phyloP scores from a whole-genome alignment of 116 monocot species.

The Iris pallida region DNA sequence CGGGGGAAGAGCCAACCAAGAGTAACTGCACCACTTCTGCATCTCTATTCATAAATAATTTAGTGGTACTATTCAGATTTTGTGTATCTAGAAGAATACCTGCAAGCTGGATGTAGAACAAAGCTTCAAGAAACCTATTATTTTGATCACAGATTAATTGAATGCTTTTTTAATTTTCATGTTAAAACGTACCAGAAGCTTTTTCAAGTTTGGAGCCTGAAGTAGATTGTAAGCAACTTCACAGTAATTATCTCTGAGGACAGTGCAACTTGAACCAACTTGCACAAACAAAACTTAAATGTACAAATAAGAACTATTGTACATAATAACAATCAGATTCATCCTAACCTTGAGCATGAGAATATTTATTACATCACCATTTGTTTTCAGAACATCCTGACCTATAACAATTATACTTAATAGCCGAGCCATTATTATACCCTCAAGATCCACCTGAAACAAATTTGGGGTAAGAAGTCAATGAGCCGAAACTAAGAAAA shows the following conservation, averaged over 20 bases:
- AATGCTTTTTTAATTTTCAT: too few species aligned
- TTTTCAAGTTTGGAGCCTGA: slow-evolving; percentile 34
- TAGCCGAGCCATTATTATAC: slow-evolving; percentile 38
- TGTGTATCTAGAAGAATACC: slow-evolving; percentile 54
- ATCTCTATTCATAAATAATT: slow-evolving; percentile 32
- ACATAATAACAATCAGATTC: background rate
- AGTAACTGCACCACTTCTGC: slow-evolving; percentile 53
- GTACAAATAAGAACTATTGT: slow-evolving; percentile 4
- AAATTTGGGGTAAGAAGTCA: slow-evolving; percentile 3
- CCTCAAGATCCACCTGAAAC: slow-evolving; percentile 45
- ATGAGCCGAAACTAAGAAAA: too few species aligned
- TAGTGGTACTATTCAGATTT: slow-evolving; percentile 27
- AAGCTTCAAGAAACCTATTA: background rate
- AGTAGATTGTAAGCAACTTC: slow-evolving; percentile 56
- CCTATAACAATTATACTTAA: slow-evolving; percentile 33
- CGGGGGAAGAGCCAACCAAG: slow-evolving; percentile 28
- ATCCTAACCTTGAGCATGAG: slow-evolving; percentile 5
- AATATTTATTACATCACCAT: slow-evolving; percentile 25
- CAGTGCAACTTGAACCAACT: slow-evolving; percentile 50
- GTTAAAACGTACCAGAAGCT: slow-evolving; percentile 26
- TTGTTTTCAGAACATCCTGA: slow-evolving; percentile 53
- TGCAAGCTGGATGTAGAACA: slow-evolving; percentile 35
- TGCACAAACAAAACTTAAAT: slow-evolving; percentile 10
- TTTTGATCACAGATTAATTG: too few species aligned
- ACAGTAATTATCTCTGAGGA: slow-evolving; percentile 53